phyloP scores from a whole-genome alignment of 345 rosid genomes.

The Xanthoceras sorbifolium region DNA sequence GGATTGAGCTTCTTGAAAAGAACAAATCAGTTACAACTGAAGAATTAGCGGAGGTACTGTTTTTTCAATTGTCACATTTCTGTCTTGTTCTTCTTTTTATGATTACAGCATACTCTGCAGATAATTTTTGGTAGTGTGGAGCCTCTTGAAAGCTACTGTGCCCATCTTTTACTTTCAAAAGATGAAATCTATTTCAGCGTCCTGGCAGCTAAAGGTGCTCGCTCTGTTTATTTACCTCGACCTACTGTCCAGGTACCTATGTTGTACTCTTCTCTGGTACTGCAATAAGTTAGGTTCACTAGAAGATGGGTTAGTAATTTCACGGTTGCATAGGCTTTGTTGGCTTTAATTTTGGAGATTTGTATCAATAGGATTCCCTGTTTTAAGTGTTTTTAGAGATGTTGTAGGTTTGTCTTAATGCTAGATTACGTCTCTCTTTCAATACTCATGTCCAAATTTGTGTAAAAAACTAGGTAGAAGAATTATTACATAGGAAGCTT shows the following conservation, averaged over 20 bases:
- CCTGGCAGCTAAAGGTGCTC: constrained; percentile 67
- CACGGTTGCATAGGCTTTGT: background rate
- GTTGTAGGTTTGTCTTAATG: background rate
- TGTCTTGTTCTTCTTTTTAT: constrained; percentile 31
- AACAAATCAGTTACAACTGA: constrained; percentile 78
- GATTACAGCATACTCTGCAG: constrained; percentile 49
- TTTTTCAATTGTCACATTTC: constrained; percentile 11
- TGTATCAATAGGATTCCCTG: background rate
- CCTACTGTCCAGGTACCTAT: constrained; percentile 61
- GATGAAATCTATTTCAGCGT: constrained; percentile 83
- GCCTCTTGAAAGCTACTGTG: constrained; percentile 88
- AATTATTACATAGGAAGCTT: constrained; percentile 62
- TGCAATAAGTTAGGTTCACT: constrained; percentile 1
- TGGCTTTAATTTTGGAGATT: background rate
- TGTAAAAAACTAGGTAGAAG: constrained; percentile 63
- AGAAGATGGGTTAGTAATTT: background rate
- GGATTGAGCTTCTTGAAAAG: constrained; percentile 91
- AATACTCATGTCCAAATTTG: background rate
- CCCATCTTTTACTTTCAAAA: constrained; percentile 84
- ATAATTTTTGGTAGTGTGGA: constrained; percentile 79
- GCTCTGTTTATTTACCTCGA: constrained; percentile 73
- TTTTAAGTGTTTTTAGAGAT: background rate
- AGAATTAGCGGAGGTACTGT: constrained; percentile 88
- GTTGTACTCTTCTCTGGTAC: constrained; percentile 7
- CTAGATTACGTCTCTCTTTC: constrained; percentile 11